Base-by-base conservation (phyloP, 306 rosid species). In the Ormosia semicastrata region DNA sequence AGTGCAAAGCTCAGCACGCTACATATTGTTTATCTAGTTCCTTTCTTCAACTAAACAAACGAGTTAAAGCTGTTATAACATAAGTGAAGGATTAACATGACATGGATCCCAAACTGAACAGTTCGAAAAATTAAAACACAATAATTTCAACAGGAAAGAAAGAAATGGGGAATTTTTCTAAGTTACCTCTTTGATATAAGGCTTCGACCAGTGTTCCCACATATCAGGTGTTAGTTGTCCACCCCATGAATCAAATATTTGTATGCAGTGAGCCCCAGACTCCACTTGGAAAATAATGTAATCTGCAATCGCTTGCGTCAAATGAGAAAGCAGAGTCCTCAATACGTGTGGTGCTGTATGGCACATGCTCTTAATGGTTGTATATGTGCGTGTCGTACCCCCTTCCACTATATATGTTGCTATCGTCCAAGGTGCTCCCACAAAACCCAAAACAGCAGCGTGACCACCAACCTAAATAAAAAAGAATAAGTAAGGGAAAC, bases 151-250 rank as follows among this genome's bases (percentile, higher is more conserved):
- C 56, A 57, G 8, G 59, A 29, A 72, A 66, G 66, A 80, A 66
- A 39, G 29, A 15, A 75, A 10, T 41, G 46, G 54, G 34, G 9
- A 24, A 10, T 69, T 47, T n/a, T 69, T 56, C 79, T 24, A 52
- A 10, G 80, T 83, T 85, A 92, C 98, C 97, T 95, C 92, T 87
- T 89, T 83, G 80, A 95, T 93, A 67, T 90, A 95, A 52, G 99
- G 99, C 87, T 92, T 95, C 54, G 99, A 93, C 99, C 99, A 95
- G 66, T 78, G 72, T 47, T 95, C 99, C 99, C 99, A 95, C 98
- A 95, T 92, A 50, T 80, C 77, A 11, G 99, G 99, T 8, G 98
- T 90, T 78, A 93, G 88, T 82, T 95, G 99, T 70, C 99, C 99
- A 56, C 99, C 99, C 99, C 98, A 95, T n/a, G 98, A 93, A 85